Base-by-base conservation (phyloP, 2,329 filamentous ascomycete species). In the Ceratocystis papillata region DNA sequence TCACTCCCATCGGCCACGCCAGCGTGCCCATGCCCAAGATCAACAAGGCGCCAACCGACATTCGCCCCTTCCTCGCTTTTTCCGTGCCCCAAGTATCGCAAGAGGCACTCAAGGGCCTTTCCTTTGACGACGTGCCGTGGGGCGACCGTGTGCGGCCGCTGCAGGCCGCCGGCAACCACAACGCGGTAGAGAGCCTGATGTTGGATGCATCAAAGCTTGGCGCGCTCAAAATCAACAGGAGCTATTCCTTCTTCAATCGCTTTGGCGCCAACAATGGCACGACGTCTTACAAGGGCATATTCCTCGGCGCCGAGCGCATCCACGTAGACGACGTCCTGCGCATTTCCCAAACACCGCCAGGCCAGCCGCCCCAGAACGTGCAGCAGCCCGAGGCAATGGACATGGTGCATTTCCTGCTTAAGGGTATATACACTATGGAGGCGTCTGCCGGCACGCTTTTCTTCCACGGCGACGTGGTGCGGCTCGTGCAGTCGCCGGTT, bases 151-250 rank as follows among this genome's bases (percentile, higher is more conserved):
- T 73, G 6, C 67, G 69, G 12, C 67, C 69, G 50, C 73, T 79
- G 57, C 72, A 71, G 22, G 68, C 70, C 25, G 70, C 73, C 2
- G 71, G 72, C 2, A 72, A 72, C 20, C 76, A 79, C 62, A 70
- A 71, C 0, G 71, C 74, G n/a, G 75, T 74, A 67, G 74, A 75
- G 20, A 78, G 80, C 59, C 70, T 76, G 8, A 70, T 81, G 6
- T 75, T 82, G 2, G 80, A 81, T 67, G 79, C 79, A 0, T 81
- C 79, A 3, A 82, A 82, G 70, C 74, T 81, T 70, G 80, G 77
- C 0, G 80, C 79, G 3, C 75, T 74, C 20, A 79, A 77, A 67
- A 76, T 81, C 33, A 79, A 81, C 67, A 75, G 77, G 65, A 79
- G 78, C 1, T 80, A 76, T 71, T 81, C 79, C 0, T 73, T 79